These are phyloP conservation scores for Proliferodiscus dingleyae DNA, from an alignment of 2,329 filamentous ascomycete genomes.

Conservation along the genomic window DNA sequence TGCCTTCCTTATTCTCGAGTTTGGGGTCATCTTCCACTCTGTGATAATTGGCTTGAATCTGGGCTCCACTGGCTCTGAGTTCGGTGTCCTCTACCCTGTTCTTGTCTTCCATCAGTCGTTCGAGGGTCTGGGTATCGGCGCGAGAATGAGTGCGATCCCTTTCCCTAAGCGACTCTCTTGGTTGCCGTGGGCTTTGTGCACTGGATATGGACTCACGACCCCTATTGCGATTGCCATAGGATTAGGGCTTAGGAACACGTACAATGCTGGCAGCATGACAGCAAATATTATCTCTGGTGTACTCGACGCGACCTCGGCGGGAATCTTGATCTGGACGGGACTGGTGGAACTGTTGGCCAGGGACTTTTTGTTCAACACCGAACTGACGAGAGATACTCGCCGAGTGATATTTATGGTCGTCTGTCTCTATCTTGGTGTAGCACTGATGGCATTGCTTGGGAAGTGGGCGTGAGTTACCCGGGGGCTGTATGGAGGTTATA, in stretches of 20 bases:
- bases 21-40: conserved; percentile 56
- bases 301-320: conserved; percentile 42
- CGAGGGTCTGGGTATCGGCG: conserved; percentile 58
- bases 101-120: conserved; percentile 61
- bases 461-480: conserved; percentile 41
- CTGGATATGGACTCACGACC: conserved; percentile 46
- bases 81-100: conserved; percentile 53
- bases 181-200: conserved; percentile 46
- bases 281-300: conserved; percentile 42
- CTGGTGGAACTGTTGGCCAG: conserved; percentile 45
- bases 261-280: conserved; percentile 36
- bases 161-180: conserved; percentile 39
- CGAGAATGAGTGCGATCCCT: conserved; percentile 52
- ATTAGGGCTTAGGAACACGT: conserved; percentile 41
- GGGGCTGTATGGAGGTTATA: neutral
- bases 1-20: conserved; percentile 38
- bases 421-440: conserved; percentile 38
- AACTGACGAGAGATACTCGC: conserved; percentile 36
- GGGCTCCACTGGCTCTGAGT: conserved; percentile 53
- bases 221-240: conserved; percentile 48
- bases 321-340: conserved; percentile 46
- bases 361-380: conserved; percentile 45
- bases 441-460: conserved; percentile 44
- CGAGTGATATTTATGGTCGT: conserved; percentile 39
- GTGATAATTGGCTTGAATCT: conserved; percentile 60